phyloP scores from a whole-genome alignment of 2,329 filamentous ascomycete species.

The Penicillium sp. region DNA sequence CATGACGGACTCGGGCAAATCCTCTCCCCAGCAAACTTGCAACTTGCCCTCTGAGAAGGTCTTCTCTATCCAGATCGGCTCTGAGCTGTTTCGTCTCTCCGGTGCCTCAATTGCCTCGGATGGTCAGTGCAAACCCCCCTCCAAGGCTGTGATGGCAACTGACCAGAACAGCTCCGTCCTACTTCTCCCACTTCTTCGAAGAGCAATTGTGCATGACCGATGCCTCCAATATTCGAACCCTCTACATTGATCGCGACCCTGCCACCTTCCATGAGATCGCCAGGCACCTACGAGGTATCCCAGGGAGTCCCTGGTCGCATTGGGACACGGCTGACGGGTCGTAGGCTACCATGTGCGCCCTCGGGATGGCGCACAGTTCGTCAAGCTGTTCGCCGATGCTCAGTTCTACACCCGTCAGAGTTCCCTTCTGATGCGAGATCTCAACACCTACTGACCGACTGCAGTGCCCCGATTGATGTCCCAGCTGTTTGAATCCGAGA shows the following conservation, averaged over 20 bases:
- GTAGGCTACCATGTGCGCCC: constrained; percentile 77
- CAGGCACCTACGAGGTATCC: constrained; percentile 70
- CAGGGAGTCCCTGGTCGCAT: not conserved
- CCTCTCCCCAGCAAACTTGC: constrained; percentile 11
- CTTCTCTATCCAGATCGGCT: constrained; percentile 67
- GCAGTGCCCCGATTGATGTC: constrained; percentile 81
- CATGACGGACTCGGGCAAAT: constrained; percentile 2
- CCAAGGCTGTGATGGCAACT: constrained; percentile 26
- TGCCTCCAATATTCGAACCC: constrained; percentile 62
- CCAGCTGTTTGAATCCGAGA: constrained; percentile 84
- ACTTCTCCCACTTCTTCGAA: constrained; percentile 91
- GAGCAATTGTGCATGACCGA: constrained; percentile 68
- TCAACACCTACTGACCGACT: constrained; percentile 1
- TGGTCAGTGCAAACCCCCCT: constrained; percentile 51
- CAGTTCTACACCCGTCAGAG: constrained; percentile 81
- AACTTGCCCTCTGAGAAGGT: constrained; percentile 56
- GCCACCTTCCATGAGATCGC: constrained; percentile 84
- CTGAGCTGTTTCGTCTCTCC: constrained; percentile 63
- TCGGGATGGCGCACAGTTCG: constrained; percentile 77
- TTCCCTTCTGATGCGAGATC: not conserved
- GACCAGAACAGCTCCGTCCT: constrained; percentile 75
- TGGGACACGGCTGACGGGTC: constrained; percentile 2
- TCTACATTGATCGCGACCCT: constrained; percentile 94
- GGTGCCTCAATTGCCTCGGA: constrained; percentile 67
- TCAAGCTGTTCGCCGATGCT: constrained; percentile 87